Evolutionary conservation across 1,284 basidiomycete genomes (phyloP).

Genomic region (Ceratobasidium sp.): DNA sequence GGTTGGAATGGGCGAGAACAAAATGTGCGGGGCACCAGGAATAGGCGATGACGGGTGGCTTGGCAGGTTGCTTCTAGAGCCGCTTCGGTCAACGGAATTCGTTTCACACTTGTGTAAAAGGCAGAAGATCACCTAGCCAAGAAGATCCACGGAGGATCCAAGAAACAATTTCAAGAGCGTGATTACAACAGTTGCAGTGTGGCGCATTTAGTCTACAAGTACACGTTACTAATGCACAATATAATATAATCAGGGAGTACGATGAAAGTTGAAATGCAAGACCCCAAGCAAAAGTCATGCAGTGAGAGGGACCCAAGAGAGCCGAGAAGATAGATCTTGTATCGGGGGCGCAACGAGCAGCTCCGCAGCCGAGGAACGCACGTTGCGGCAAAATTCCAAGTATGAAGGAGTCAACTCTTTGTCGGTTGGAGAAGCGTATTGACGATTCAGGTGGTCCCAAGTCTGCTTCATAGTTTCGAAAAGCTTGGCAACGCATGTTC

Average conservation of each 20-base stretch:
- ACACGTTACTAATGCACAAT: neutral
- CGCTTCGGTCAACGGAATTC: slow-evolving; percentile 1
- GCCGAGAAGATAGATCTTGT: slow-evolving; percentile 23
- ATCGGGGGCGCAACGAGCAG: slow-evolving; percentile 10
- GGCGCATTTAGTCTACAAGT: neutral
- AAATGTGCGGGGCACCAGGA: slow-evolving; percentile 25
- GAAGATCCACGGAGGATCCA: neutral
- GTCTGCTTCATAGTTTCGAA: slow-evolving; percentile 41
- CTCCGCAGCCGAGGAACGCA: slow-evolving; percentile 9
- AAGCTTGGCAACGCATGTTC: slow-evolving; percentile 35
- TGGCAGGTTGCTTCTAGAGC: slow-evolving; percentile 15
- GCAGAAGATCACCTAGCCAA: neutral
- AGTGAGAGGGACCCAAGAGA: slow-evolving; percentile 13
- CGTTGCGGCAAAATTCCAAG: slow-evolving; percentile 31
- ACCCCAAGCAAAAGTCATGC: neutral
- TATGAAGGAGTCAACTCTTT: slow-evolving; percentile 29
- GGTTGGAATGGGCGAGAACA: neutral
- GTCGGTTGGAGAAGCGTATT: slow-evolving; percentile 16
- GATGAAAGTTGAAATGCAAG: slow-evolving; percentile 5
- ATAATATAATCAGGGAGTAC: neutral
- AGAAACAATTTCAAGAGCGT: neutral
- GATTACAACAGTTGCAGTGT: slow-evolving; percentile 11
- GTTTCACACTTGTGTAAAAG: neutral
- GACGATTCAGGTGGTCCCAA: slow-evolving; percentile 25
- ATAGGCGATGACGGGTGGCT: slow-evolving; percentile 21